A percentile compares a stretch with the other conserved stretches of the same genome.
phyloP scores from a whole-genome alignment of 768 basidiomycete species.

The Dictyophora rubrovolvata region DNA sequence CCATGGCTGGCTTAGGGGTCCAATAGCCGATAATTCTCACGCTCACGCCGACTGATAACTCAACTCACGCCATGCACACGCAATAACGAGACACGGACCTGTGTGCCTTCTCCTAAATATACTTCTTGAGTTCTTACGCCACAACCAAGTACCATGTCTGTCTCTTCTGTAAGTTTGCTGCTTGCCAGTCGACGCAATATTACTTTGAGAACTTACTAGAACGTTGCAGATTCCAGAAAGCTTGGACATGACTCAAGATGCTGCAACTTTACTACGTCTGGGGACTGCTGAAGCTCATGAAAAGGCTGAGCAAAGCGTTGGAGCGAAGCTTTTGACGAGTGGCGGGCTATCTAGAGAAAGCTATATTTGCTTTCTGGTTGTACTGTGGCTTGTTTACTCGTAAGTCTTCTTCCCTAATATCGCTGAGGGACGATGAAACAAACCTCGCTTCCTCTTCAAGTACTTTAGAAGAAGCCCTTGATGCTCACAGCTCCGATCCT shows the following conservation, averaged over 20 bases:
- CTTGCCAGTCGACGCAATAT: neutral
- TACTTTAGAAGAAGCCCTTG: constrained; percentile 46
- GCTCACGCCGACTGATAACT: no score
- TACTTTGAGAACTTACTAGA: neutral
- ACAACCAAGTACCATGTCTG: no score
- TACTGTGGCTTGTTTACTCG: constrained; percentile 75
- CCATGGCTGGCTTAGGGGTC: no score
- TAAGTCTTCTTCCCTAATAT: constrained; percentile 26
- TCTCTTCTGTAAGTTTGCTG: neutral
- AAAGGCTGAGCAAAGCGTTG: constrained; percentile 44
- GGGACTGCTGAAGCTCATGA: constrained; percentile 45
- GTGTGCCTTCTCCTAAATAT: no score
- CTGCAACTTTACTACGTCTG: constrained; percentile 29
- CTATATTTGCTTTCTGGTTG: constrained; percentile 62
- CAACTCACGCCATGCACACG: no score
- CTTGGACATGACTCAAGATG: constrained; percentile 20
- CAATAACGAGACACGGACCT: no score
- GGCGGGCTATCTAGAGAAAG: constrained; percentile 53
- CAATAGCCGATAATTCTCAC: no score
- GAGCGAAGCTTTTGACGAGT: constrained; percentile 44
- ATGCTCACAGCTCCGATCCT: constrained; percentile 50
- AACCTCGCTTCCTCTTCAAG: constrained; percentile 21
- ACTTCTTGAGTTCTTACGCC: no score
- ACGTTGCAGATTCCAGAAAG: neutral
- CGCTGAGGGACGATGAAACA: neutral